Percentiles rank a stretch among this genome's conserved stretches.
Conservation (phyloP, 257 asterid genomes). For the Solanum paucissectum region DNA sequence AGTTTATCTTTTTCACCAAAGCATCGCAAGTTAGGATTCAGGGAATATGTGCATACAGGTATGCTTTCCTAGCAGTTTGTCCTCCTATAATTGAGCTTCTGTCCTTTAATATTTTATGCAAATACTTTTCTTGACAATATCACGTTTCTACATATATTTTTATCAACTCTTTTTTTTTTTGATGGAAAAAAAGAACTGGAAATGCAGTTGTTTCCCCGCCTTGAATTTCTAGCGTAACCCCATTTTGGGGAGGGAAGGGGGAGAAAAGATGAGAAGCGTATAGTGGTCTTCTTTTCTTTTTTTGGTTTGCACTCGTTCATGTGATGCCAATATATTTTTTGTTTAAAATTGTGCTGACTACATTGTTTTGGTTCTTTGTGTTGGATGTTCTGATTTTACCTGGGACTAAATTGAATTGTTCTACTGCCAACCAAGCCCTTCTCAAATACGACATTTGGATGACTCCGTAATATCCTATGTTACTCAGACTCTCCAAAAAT, state of each 20-base stretch:
- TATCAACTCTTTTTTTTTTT: not conserved
- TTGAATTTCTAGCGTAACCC: not conserved
- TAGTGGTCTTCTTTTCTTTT: not conserved
- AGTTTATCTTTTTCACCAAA: not conserved
- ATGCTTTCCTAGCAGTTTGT: not conserved
- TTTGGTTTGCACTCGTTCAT: not conserved
- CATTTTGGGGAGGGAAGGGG: not conserved
- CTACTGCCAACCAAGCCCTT: not conserved
- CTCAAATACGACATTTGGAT: not conserved
- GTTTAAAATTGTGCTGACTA: not conserved
- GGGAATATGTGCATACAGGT: conserved; percentile 9
- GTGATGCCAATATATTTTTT: not conserved
- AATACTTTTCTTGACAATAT: not conserved
- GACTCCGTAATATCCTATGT: not conserved
- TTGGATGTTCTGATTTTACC: not conserved
- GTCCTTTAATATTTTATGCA: not conserved
- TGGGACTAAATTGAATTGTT: not conserved
- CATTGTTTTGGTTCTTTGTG: not conserved
- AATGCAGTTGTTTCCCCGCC: not conserved
- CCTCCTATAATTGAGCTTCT: not conserved
- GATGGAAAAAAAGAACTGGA: not conserved
- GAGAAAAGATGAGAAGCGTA: not conserved
- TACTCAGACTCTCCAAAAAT: not conserved
- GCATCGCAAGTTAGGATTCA: conserved; percentile 2
- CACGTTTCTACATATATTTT: not conserved